Evolutionary conservation across 176 grass and related monocot genomes (phyloP), one percentile per base, ranked within the genome.

Genomic region (Oryza coarctata): DNA sequence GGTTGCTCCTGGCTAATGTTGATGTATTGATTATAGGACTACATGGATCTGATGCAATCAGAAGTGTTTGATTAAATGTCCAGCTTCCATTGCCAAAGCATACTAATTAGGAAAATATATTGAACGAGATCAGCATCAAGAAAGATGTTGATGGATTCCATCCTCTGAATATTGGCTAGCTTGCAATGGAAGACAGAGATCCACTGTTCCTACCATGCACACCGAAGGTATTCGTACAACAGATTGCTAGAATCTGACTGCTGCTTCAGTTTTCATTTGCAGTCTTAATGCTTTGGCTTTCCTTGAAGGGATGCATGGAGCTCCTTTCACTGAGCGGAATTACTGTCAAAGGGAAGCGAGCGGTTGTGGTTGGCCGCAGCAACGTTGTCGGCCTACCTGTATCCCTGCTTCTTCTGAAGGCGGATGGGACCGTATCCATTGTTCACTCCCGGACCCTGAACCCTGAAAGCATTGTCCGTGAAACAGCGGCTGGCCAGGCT

Each of bases 121-220:
- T 98, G 67, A 91, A 52, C 6, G 90, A 95, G 71, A 93, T 98
- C 5, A 87, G 76, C 78, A 90, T 98, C 33, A 89, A 95, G 43
- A 98, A 98, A 88, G 95, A 98, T 80, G 96, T 98, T 0, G 96
- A 98, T 81, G 96, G 96, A 28, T 98, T 98, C 82, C 96, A 98
- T 90, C 96, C 96, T 68, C 77, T 98, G 68, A 98, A 98, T 86
- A 95, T 95, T 75, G 96, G 96, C 44, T 95, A 95, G 62, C 96
- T 98, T 17, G 96, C 92, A 78, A 98, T 98, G 96, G 93, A 98
- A 91, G 96, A 93, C 14, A 91, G 95, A 85, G 80, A 98, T 14
- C 95, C 95, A 23, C 79, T 98, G 27, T 98, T 93, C 44, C 25
- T 90, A 64, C 95, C 95, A 35, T 98, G 95, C 45, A 98, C 92